Conservation (phyloP, 2,329 filamentous ascomycete genomes). For the Ceratocystis smalleyi region DNA sequence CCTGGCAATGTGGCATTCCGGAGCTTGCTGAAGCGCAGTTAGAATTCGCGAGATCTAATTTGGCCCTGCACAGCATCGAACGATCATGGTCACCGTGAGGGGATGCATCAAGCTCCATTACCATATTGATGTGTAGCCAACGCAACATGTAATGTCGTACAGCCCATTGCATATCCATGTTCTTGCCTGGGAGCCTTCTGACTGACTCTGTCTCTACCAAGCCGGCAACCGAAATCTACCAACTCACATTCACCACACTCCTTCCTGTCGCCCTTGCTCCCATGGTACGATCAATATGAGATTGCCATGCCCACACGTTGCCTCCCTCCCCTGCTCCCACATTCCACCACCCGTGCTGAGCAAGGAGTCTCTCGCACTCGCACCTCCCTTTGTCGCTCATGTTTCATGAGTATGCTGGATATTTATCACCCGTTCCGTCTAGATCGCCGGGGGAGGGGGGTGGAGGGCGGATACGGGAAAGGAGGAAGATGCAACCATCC, state of each 20-base stretch:
- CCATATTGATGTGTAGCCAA: background rate
- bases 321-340: background rate
- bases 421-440: background rate
- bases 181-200: too few species aligned
- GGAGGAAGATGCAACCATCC: background rate
- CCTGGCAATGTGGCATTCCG: too few species aligned
- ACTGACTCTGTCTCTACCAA: too few species aligned
- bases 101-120: background rate
- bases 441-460: background rate
- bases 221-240: too few species aligned
- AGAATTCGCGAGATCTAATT: background rate
- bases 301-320: background rate
- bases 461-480: background rate
- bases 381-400: background rate
- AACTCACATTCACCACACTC: background rate
- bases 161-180: background rate
- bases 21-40: too few species aligned
- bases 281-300: background rate
- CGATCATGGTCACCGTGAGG: background rate
- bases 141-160: background rate
- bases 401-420: background rate
- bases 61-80: background rate
- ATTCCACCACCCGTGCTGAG: slow-evolving; percentile 3
- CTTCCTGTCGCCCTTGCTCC: background rate
- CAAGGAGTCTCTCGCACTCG: background rate